Evolutionary conservation across 1,284 basidiomycete species (phyloP).

Genomic region (Boletus sp.): DNA sequence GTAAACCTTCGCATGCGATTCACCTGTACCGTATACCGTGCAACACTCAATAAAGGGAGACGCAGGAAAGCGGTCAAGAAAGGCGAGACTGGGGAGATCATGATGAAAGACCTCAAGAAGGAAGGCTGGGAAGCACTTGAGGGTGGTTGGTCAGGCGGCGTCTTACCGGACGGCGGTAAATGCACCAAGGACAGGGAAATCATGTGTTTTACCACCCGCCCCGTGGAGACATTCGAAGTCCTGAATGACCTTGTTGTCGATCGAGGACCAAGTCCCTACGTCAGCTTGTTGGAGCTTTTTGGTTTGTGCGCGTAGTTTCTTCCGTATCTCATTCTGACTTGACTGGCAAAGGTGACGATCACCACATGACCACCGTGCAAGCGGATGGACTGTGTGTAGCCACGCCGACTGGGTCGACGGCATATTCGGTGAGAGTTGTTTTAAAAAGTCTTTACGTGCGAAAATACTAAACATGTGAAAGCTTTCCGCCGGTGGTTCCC

Average conservation of each 20-base stretch:
- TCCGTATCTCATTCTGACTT: slow-evolving; percentile 6
- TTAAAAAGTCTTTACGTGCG: not conserved
- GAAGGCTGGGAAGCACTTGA: slow-evolving; percentile 94
- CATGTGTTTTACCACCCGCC: slow-evolving; percentile 94
- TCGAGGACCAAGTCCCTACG: slow-evolving; percentile 96
- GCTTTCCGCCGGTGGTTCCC: slow-evolving; percentile 95
- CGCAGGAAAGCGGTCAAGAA: slow-evolving; percentile 84
- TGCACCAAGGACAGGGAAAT: slow-evolving; percentile 87
- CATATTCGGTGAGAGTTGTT: slow-evolving; percentile 74
- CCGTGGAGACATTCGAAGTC: slow-evolving; percentile 96
- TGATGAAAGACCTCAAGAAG: slow-evolving; percentile 86
- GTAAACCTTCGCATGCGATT: slow-evolving; percentile 99
- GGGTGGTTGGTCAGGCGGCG: slow-evolving; percentile 54
- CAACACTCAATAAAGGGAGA: slow-evolving; percentile 69
- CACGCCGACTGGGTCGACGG: slow-evolving; percentile 97
- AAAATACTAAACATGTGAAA: slow-evolving; percentile 34
- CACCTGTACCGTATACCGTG: slow-evolving; percentile 96
- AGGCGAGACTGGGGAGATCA: slow-evolving; percentile 88
- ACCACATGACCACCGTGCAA: slow-evolving; percentile 99
- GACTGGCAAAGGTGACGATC: slow-evolving; percentile 79
- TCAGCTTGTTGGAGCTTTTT: slow-evolving; percentile 93
- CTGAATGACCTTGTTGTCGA: slow-evolving; percentile 98
- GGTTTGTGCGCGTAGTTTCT: slow-evolving; percentile 50
- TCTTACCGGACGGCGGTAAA: slow-evolving; percentile 41
- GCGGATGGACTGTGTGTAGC: slow-evolving; percentile 96